Evolutionary conservation across 805 yeast species (phyloP).

Genomic region (Starmerella roubikii): DNA sequence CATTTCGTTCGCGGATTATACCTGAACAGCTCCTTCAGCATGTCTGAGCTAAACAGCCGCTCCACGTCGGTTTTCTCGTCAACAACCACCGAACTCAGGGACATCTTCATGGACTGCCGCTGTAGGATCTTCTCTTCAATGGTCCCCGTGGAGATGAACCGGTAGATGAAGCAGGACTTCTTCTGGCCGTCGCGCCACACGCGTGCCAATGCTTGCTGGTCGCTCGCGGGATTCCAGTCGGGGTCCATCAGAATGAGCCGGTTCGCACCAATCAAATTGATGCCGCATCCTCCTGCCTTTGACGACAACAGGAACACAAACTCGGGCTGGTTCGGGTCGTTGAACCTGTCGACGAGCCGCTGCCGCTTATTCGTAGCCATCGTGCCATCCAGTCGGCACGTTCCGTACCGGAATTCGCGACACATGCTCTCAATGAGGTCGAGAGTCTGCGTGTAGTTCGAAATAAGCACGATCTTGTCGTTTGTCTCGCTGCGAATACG

Average conservation of each 20-base stretch:
- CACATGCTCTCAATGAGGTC: constrained; percentile 85
- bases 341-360: constrained; percentile 78
- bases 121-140: constrained; percentile 88
- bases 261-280: constrained; percentile 92
- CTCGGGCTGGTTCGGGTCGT: constrained; percentile 77
- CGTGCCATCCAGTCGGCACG: constrained; percentile 78
- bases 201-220: constrained; percentile 89
- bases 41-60: constrained; percentile 73
- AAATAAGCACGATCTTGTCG: constrained; percentile 88
- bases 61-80: constrained; percentile 95
- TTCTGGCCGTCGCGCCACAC: constrained; percentile 89
- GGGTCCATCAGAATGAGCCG: constrained; percentile 75
- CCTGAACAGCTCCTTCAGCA: constrained; percentile 59
- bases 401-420: constrained; percentile 57
- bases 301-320: constrained; percentile 82
- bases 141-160: constrained; percentile 76
- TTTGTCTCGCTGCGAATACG: constrained; percentile 68
- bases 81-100: constrained; percentile 88
- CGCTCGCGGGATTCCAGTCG: constrained; percentile 95
- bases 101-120: constrained; percentile 86
- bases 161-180: constrained; percentile 62
- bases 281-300: constrained; percentile 98
- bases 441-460: constrained; percentile 87
- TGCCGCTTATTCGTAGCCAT: constrained; percentile 87
- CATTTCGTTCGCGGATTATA: constrained; percentile 55